A percentile compares a stretch with the other conserved stretches of the same genome.
Evolutionary conservation across 106 monocot species (phyloP).

Genomic region (Xerophyta viscosa): DNA sequence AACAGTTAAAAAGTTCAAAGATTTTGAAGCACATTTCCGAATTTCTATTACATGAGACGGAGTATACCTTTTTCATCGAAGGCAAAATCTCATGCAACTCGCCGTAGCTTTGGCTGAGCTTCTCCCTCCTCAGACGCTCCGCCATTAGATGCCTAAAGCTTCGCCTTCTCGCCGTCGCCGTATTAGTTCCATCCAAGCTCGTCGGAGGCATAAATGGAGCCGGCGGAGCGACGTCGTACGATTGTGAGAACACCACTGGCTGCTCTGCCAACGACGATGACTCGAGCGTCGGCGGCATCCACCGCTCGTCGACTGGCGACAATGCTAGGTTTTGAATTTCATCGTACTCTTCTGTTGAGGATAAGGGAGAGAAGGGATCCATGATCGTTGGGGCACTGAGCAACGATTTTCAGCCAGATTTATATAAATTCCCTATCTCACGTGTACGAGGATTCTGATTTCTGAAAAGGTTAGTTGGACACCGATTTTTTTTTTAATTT

Average conservation of each 20-base stretch:
- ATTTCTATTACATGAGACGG: no score
- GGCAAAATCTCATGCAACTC: not conserved
- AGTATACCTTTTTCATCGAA: not conserved
- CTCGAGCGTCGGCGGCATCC: not conserved
- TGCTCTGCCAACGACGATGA: no score
- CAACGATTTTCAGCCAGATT: no score
- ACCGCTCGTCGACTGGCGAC: not conserved
- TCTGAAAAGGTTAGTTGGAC: no score
- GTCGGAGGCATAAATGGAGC: no score
- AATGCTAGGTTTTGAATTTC: not conserved
- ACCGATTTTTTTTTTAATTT: no score
- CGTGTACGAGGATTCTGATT: no score
- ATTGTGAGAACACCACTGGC: no score
- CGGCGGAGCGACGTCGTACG: no score
- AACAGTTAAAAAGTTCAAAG: no score
- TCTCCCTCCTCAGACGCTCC: conserved; percentile 1
- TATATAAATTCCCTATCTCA: not conserved
- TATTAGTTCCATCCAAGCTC: no score
- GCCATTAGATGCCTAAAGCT: not conserved
- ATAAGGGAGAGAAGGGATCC: not conserved
- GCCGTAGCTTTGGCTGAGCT: not conserved
- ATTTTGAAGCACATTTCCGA: no score
- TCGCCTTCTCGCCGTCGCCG: not conserved
- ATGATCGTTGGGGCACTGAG: not conserved
- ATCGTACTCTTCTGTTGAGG: not conserved